These are phyloP conservation scores for Euphorbia celastroides DNA, from an alignment of 441 rosid species.

Conservation along the genomic window DNA sequence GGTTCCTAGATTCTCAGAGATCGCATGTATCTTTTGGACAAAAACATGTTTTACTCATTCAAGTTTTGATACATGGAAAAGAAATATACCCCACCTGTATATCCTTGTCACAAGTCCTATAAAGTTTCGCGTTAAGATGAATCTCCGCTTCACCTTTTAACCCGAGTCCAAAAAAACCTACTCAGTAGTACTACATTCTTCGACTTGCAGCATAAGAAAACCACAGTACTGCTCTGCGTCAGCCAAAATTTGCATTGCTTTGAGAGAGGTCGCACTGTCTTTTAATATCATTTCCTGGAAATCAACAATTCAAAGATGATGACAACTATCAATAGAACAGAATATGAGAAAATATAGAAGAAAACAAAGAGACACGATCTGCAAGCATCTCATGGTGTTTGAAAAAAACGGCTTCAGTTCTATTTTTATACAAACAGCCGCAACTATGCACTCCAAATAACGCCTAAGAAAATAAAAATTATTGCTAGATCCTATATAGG, in stretches of 20 bases:
- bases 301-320: slow-evolving; percentile 12
- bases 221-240: neutral
- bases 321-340: neutral
- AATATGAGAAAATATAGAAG: neutral
- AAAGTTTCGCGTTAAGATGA: too few species aligned
- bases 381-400: slow-evolving; percentile 29
- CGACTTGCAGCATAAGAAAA: too few species aligned
- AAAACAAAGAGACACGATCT: neutral
- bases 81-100: too few species aligned
- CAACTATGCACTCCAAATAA: slow-evolving; percentile 39
- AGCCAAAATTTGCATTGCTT: too few species aligned
- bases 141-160: too few species aligned
- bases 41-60: too few species aligned
- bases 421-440: slow-evolving; percentile 51
- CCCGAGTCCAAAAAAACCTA: too few species aligned
- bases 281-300: slow-evolving; percentile 19
- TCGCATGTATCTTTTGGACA: too few species aligned
- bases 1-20: neutral
- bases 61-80: too few species aligned
- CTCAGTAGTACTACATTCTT: too few species aligned
- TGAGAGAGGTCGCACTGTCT: slow-evolving; percentile 10
- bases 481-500: slow-evolving; percentile 33
- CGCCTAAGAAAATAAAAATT: slow-evolving; percentile 19
- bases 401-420: slow-evolving; percentile 32
- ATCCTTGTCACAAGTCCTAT: too few species aligned